These are phyloP conservation scores for Dipodascus albidus DNA, from an alignment of 805 yeast genomes.

Conservation along the genomic window DNA sequence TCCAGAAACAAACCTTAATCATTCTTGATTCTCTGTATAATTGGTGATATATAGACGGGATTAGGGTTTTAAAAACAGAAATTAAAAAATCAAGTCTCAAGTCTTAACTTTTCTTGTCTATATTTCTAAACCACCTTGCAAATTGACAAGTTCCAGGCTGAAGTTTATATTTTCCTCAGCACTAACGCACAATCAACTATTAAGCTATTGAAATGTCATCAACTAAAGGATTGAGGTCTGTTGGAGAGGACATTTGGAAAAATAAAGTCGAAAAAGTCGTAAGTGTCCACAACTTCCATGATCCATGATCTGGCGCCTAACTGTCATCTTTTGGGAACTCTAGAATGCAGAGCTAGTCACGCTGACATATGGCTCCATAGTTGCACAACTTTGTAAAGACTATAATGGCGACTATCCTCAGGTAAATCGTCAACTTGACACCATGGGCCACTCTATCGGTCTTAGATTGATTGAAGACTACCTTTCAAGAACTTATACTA, in stretches of 20 bases:
- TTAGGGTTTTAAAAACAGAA: too few relatives aligned
- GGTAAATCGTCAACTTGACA: slow-evolving; percentile 75
- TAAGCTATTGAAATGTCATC: neutral
- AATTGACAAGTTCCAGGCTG: too few relatives aligned
- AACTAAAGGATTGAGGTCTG: slow-evolving; percentile 21
- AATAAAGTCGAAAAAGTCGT: slow-evolving; percentile 74
- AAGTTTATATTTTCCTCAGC: neutral
- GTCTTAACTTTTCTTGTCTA: too few relatives aligned
- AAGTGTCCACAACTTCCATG: too few relatives aligned
- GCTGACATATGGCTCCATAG: slow-evolving; percentile 90
- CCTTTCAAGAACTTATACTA: slow-evolving; percentile 74
- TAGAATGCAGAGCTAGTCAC: slow-evolving; percentile 87
- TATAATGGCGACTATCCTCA: slow-evolving; percentile 59
- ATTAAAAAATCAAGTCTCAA: too few relatives aligned
- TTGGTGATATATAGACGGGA: too few relatives aligned
- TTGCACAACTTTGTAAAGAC: slow-evolving; percentile 82
- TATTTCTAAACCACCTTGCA: too few relatives aligned
- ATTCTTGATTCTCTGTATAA: too few relatives aligned
- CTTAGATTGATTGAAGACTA: slow-evolving; percentile 85
- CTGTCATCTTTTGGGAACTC: neutral
- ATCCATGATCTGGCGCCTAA: neutral
- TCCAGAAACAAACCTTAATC: too few relatives aligned
- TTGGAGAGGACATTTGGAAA: slow-evolving; percentile 90
- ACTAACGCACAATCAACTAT: neutral
- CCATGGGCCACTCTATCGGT: slow-evolving; percentile 95